Base-by-base conservation (phyloP, 2,329 filamentous ascomycete genomes). In the Daldinia eschscholtzii region DNA sequence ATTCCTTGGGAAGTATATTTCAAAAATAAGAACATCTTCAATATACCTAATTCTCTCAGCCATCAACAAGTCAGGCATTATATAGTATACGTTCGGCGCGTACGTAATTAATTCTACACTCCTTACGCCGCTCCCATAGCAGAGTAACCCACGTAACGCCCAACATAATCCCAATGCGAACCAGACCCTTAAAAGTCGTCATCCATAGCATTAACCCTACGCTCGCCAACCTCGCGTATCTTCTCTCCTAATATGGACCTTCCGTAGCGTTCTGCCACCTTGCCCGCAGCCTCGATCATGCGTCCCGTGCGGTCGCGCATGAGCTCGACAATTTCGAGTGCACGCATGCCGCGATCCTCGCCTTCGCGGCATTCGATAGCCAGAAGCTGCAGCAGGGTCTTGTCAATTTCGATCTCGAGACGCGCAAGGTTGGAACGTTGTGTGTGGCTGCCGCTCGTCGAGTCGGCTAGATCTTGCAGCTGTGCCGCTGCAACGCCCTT, bases 341-440 rank as follows among this genome's bases (percentile, higher is more conserved):
- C 95, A 73, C 95, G 93, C 93, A 98, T 98, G 5, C 94, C 95
- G 33, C 92, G 87, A 70, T 98, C 94, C 79, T 99, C 96, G 50
- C 94, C 93, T 73, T 96, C 93, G 67, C 94, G 89, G 79, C 96
- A 99, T 83, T 98, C 96, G 6, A 91, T 84, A 2, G 93, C 94
- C 76, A 99, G 84, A 78, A 98, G 87, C 83, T 98, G 94, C 71
- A 99, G 83, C 57, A 99, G 84, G 48, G 91, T 89, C 83, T 97
- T 97, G 83, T 99, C 94, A 41, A 97, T 89, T 50, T 97, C 93
- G 50, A 97, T 83, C 79, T 97, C 93, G 62, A 93, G 86, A 42
- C 89, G 86, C 13, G 88, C 86, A 13, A 97, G 86, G 52, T 89
- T 87, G 23, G 84, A 83, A 28, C 91, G 90, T 78, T 95, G 91